phyloP scores from a whole-genome alignment of 805 yeast genomes.

The Zygoascus flipseniorum region DNA sequence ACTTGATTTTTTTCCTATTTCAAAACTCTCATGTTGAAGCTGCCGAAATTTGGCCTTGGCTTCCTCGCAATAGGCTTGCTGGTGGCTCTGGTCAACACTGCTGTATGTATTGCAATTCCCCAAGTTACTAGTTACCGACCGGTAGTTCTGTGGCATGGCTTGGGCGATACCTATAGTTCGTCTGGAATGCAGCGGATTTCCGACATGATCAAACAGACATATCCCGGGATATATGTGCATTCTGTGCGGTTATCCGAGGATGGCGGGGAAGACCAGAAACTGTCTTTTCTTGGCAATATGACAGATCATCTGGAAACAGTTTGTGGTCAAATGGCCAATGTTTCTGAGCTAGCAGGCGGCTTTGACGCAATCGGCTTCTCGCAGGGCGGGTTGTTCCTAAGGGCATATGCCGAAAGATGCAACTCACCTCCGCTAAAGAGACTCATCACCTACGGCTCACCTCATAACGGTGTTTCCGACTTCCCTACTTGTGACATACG shows the following conservation, averaged over 20 bases:
- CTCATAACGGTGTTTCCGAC: conserved; percentile 64
- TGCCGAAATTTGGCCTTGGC: too few relatives aligned
- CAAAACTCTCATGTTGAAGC: too few relatives aligned
- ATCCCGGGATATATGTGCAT: conserved; percentile 47
- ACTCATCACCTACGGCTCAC: conserved; percentile 70
- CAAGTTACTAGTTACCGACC: conserved; percentile 28
- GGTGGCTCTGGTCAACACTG: too few relatives aligned
- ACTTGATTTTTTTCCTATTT: too few relatives aligned
- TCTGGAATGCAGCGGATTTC: conserved; percentile 44
- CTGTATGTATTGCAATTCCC: too few relatives aligned
- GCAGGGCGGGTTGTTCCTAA: conserved; percentile 75
- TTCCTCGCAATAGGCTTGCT: too few relatives aligned
- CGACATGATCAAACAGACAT: conserved; percentile 29
- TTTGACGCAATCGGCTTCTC: conserved; percentile 73
- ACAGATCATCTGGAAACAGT: conserved; percentile 45
- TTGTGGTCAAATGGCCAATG: conserved; percentile 43
- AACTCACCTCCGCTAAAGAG: conserved; percentile 36
- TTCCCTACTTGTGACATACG: conserved; percentile 48
- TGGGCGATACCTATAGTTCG: conserved; percentile 68
- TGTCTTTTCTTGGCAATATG: conserved; percentile 52
- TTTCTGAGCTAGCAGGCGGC: conserved; percentile 43
- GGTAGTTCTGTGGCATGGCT: conserved; percentile 76
- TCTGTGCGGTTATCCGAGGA: conserved; percentile 45
- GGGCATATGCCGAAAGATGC: conserved; percentile 60
- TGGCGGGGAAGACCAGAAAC: conserved; percentile 43